phyloP scores from a whole-genome alignment of 23 red algal genomes.

The Chondrus crispus region DNA sequence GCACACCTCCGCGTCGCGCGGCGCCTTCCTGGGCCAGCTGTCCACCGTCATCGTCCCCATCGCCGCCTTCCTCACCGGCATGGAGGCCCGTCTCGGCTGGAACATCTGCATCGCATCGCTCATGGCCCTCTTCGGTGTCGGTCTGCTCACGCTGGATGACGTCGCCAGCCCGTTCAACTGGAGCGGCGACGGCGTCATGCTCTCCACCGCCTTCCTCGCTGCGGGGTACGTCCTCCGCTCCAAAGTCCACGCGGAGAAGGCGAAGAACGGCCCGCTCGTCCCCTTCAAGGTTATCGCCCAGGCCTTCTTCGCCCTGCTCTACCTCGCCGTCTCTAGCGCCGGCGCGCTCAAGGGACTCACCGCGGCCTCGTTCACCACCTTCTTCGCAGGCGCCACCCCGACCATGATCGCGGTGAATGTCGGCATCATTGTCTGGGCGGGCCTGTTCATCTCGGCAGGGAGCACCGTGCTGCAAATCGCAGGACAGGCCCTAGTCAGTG shows the following conservation, averaged over 20 bases:
- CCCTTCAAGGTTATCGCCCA: conserved; percentile 67
- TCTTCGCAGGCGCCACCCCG: conserved; percentile 48
- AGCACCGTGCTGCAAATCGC: conserved; percentile 60
- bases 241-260: conserved; percentile 30
- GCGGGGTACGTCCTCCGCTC: conserved; percentile 69
- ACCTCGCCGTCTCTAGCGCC: not conserved
- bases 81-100: not conserved
- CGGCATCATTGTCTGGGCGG: conserved; percentile 56
- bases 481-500: conserved; percentile 59
- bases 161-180: conserved; percentile 25
- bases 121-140: conserved; percentile 66
- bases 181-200: conserved; percentile 64
- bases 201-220: conserved; percentile 56
- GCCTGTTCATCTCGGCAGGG: conserved; percentile 35
- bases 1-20: conserved; percentile 78
- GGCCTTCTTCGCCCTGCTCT: conserved; percentile 46
- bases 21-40: conserved; percentile 84
- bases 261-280: conserved; percentile 32
- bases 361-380: not conserved
- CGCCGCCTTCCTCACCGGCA: conserved; percentile 15
- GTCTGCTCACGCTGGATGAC: conserved; percentile 47
- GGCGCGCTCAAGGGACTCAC: not conserved
- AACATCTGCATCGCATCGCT: conserved; percentile 11
- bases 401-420: conserved; percentile 27
- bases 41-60: conserved; percentile 82